These are phyloP conservation scores for Terfezia claveryi DNA, from an alignment of 495 filamentous ascomycete species.

Conservation along the genomic window DNA sequence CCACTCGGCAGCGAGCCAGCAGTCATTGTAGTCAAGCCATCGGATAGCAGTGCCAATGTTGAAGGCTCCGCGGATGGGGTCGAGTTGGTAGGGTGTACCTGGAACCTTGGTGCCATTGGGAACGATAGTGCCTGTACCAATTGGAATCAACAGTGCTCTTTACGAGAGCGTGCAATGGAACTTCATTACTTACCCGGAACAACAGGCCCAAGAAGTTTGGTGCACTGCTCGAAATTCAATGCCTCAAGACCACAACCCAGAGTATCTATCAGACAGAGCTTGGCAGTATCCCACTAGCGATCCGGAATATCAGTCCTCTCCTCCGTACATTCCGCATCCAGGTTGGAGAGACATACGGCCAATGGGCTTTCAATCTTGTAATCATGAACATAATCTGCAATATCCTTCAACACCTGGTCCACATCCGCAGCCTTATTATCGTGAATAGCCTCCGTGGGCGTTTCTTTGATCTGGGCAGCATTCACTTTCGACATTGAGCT, in stretches of 20 bases:
- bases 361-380: slow-evolving; percentile 78
- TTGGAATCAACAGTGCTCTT: too few relatives aligned
- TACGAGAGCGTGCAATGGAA: too few relatives aligned
- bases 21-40: slow-evolving; percentile 99
- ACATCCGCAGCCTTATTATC: neutral
- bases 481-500: neutral
- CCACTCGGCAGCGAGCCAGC: slow-evolving; percentile 98
- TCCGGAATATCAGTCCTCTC: too few relatives aligned
- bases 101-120: slow-evolving; percentile 84
- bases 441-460: neutral
- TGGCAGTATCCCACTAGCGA: slow-evolving; percentile 68
- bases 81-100: slow-evolving; percentile 80
- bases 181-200: slow-evolving; percentile 28
- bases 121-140: slow-evolving; percentile 46
- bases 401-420: slow-evolving; percentile 88
- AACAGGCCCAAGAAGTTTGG: slow-evolving; percentile 81
- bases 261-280: slow-evolving; percentile 80
- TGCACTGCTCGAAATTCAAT: slow-evolving; percentile 85
- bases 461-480: neutral
- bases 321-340: neutral
- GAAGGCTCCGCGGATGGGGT: slow-evolving; percentile 89
- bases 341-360: slow-evolving; percentile 39
- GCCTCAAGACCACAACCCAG: slow-evolving; percentile 91
- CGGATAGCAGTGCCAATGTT: slow-evolving; percentile 97
- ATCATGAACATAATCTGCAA: slow-evolving; percentile 81